phyloP scores from a whole-genome alignment of 2,329 filamentous ascomycete species.

The Hypoxylon sp. region DNA sequence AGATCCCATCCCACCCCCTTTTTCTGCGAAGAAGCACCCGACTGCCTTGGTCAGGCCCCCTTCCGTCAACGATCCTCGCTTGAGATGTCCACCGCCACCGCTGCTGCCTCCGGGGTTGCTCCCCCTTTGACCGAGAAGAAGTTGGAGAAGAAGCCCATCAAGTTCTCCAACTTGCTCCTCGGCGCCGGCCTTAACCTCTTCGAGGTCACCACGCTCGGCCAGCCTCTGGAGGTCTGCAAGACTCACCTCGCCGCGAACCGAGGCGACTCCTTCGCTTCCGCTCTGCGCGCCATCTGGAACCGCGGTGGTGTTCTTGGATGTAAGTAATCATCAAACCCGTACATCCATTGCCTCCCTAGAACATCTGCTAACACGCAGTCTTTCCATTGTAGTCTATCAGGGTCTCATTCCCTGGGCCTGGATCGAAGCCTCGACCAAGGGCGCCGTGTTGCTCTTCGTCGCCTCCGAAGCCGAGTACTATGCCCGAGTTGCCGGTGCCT shows the following conservation, averaged over 20 bases:
- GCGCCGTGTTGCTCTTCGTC: conserved; percentile 98
- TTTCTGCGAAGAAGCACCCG: conserved; percentile 85
- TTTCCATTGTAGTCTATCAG: conserved; percentile 84
- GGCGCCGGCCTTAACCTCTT: conserved; percentile 96
- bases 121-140: conserved; percentile 63
- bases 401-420: conserved; percentile 99
- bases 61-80: conserved; percentile 66
- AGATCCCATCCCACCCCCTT: conserved; percentile 12
- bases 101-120: conserved; percentile 67
- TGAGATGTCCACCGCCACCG: conserved; percentile 74
- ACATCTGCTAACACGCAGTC: conserved; percentile 47
- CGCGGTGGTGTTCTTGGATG: conserved; percentile 95
- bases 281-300: conserved; percentile 90
- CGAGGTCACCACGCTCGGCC: conserved; percentile 78
- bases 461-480: conserved; percentile 98
- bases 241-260: conserved; percentile 99
- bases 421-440: conserved; percentile 99
- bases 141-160: conserved; percentile 99
- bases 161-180: conserved; percentile 98
- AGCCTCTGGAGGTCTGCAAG: conserved; percentile 98
- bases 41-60: conserved; percentile 99
- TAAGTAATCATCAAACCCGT: conserved; percentile 66
- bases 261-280: conserved; percentile 84
- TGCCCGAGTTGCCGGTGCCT: conserved; percentile 85
- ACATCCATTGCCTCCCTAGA: conserved; percentile 4